Evolutionary conservation across 2,329 filamentous ascomycete genomes (phyloP).

Genomic region (Bimuria novae-zelandiae): DNA sequence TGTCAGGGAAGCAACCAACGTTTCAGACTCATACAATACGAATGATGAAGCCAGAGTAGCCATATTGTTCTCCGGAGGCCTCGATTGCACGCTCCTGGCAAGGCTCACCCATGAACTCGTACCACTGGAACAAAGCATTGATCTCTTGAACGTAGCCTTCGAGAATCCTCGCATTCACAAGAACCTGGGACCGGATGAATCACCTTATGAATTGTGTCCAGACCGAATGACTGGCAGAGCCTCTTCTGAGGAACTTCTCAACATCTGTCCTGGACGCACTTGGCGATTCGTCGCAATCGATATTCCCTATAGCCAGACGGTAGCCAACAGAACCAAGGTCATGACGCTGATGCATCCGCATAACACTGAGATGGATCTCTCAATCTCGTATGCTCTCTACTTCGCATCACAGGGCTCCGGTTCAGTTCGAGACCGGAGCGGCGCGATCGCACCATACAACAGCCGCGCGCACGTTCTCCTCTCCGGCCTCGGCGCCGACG

Average conservation of each 20-base stretch:
- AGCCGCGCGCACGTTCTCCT: constrained; percentile 82
- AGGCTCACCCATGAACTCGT: constrained; percentile 78
- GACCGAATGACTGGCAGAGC: constrained; percentile 85
- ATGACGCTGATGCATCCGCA: constrained; percentile 85
- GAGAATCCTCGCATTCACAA: constrained; percentile 77
- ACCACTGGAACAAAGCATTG: constrained; percentile 70
- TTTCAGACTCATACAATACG: background rate
- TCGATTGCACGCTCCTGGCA: constrained; percentile 90
- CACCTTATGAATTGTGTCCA: constrained; percentile 79
- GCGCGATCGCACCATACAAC: constrained; percentile 54
- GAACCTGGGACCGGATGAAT: constrained; percentile 32
- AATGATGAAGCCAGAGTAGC: constrained; percentile 61
- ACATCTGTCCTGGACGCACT: constrained; percentile 67
- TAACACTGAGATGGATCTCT: constrained; percentile 98
- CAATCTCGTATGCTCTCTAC: constrained; percentile 91
- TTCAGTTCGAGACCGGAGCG: constrained; percentile 37
- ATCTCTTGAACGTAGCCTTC: constrained; percentile 94
- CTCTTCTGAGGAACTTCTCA: constrained; percentile 74
- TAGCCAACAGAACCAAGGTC: constrained; percentile 70
- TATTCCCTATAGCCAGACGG: constrained; percentile 76
- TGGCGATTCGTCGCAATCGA: constrained; percentile 91
- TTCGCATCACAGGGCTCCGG: constrained; percentile 83
- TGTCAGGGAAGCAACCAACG: constrained; percentile 30
- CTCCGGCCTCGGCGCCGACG: constrained; percentile 92
- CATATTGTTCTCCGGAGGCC: constrained; percentile 88